phyloP scores from a whole-genome alignment of 2,329 filamentous ascomycete genomes.

The Talaromyces sp. region DNA sequence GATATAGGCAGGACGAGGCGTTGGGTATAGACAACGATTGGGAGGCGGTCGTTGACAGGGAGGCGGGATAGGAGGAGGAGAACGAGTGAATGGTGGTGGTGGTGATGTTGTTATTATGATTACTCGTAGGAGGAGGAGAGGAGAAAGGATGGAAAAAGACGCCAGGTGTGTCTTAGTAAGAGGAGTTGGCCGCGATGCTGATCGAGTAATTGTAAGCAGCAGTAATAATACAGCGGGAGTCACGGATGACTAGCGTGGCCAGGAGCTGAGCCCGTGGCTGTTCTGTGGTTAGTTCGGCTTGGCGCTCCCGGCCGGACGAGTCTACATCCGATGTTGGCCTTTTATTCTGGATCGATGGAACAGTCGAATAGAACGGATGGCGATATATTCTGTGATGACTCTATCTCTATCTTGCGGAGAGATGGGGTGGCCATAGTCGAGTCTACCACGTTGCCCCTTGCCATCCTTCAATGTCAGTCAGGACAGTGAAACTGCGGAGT shows the following conservation, averaged over 20 bases:
- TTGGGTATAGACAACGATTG: background rate
- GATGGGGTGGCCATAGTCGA: background rate
- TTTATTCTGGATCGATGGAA: too few relatives aligned
- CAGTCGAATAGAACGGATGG: too few relatives aligned
- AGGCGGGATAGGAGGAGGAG: background rate
- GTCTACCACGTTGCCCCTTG: background rate
- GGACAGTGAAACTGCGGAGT: background rate
- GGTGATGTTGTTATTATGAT: background rate
- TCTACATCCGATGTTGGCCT: background rate
- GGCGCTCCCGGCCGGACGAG: background rate
- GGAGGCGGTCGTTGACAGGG: background rate
- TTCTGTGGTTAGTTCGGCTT: background rate
- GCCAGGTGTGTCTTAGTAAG: slow-evolving; percentile 3
- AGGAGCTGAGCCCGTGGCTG: slow-evolving; percentile 3
- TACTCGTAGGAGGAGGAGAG: background rate
- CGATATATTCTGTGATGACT: background rate
- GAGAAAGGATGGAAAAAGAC: background rate
- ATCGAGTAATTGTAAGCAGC: background rate
- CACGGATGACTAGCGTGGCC: slow-evolving; percentile 2
- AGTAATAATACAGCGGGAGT: background rate
- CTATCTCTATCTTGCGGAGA: background rate
- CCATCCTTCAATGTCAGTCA: background rate
- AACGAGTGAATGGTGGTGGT: background rate
- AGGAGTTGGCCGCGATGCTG: background rate
- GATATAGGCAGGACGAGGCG: background rate